phyloP scores from a whole-genome alignment of 228 moss, liverwort and hornwort genomes.

The Sphagnum magellanicum region DNA sequence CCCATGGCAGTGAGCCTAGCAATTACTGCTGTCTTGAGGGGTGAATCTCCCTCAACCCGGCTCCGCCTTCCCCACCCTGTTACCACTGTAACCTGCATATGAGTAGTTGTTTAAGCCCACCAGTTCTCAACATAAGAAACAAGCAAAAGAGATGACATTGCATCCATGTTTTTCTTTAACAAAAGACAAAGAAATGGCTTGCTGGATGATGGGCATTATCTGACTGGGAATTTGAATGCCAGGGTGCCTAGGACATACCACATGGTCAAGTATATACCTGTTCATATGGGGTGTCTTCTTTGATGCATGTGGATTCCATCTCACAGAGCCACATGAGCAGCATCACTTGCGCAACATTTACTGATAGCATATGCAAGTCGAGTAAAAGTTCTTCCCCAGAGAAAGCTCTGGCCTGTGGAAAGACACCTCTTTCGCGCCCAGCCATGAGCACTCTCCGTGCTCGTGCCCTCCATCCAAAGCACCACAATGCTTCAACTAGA shows the following conservation, averaged over 20 bases:
- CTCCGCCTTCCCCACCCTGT: slow-evolving; percentile 71
- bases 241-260: too few relatives aligned
- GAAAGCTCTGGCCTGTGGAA: slow-evolving; percentile 44
- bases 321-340: slow-evolving; percentile 63
- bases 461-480: slow-evolving; percentile 66
- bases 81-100: slow-evolving; percentile 51
- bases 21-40: slow-evolving; percentile 49
- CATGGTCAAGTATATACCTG: slow-evolving; percentile 11
- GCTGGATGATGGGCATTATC: background rate
- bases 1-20: slow-evolving; percentile 56
- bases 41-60: slow-evolving; percentile 59
- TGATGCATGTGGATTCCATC: slow-evolving; percentile 46
- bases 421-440: slow-evolving; percentile 53
- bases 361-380: slow-evolving; percentile 62
- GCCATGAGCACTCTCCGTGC: slow-evolving; percentile 60
- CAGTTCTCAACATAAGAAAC: slow-evolving; percentile 1
- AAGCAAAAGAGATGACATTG: background rate
- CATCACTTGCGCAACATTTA: slow-evolving; percentile 70
- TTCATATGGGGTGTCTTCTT: slow-evolving; percentile 48
- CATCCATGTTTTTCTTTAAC: too few relatives aligned
- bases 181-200: slow-evolving; percentile 1
- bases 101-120: background rate
- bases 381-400: slow-evolving; percentile 43
- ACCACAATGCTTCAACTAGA: slow-evolving; percentile 62
- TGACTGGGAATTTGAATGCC: too few relatives aligned